Evolutionary conservation across 2,329 filamentous ascomycete species (phyloP).

Genomic region (Fusarium odoratissimum): DNA sequence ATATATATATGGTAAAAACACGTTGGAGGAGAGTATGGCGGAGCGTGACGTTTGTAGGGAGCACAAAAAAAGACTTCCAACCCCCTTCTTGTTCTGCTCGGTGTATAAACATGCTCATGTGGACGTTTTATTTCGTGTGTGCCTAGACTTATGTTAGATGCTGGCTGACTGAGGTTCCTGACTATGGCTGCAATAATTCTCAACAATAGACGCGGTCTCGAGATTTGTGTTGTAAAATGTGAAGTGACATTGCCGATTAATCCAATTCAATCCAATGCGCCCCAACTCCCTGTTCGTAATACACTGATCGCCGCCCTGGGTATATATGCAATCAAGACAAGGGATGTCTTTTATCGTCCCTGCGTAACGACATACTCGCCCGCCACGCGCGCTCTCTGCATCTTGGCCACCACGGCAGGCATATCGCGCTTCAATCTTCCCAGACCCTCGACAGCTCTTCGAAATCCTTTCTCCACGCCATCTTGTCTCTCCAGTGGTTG

Average conservation of each 20-base stretch:
- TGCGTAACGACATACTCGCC: constrained; percentile 65
- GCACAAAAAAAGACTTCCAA: constrained; percentile 1
- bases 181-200: constrained; percentile 37
- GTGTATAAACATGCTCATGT: constrained; percentile 6
- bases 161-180: constrained; percentile 24
- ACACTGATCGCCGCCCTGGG: constrained; percentile 18
- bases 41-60: constrained; percentile 29
- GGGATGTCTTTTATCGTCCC: constrained; percentile 40
- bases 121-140: background rate
- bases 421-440: constrained; percentile 68
- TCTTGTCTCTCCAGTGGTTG: constrained; percentile 56
- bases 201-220: constrained; percentile 31
- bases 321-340: constrained; percentile 28
- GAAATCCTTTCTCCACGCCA: constrained; percentile 59
- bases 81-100: background rate
- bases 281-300: constrained; percentile 21
- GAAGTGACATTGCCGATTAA: constrained; percentile 10
- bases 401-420: constrained; percentile 71
- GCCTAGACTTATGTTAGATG: constrained; percentile 20
- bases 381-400: constrained; percentile 72
- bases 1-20: constrained; percentile 23
- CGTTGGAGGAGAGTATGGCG: constrained; percentile 17
- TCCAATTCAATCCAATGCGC: constrained; percentile 8
- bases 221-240: constrained; percentile 3
- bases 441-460: constrained; percentile 61